phyloP scores from a whole-genome alignment of 441 rosid genomes.

The Bruguiera hainesii region DNA sequence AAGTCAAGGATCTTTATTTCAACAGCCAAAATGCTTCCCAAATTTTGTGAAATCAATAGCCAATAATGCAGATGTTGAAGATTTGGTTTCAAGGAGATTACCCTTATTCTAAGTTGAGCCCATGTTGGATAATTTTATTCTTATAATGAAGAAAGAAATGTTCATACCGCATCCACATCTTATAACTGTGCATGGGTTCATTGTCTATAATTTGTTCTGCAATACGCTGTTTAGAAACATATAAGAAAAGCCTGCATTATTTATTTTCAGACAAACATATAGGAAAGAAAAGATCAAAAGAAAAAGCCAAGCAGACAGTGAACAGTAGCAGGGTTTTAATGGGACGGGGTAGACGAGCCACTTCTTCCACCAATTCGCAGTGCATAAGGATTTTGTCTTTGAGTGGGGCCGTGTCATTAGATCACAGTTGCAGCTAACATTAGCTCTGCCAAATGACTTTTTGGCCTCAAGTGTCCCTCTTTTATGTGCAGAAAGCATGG shows the following conservation, averaged over 20 bases:
- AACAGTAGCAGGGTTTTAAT: constrained; percentile 1
- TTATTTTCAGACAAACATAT: constrained; percentile 6
- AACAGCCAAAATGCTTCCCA: too few species aligned
- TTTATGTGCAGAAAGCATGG: background rate
- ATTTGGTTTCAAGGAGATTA: too few species aligned
- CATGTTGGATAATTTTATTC: too few species aligned
- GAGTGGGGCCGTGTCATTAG: constrained; percentile 1
- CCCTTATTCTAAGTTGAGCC: too few species aligned
- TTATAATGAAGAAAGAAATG: too few species aligned
- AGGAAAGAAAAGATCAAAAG: constrained; percentile 25
- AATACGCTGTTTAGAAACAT: background rate
- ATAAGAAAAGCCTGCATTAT: background rate
- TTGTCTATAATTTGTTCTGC: too few species aligned
- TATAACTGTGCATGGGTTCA: too few species aligned
- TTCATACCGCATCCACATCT: too few species aligned
- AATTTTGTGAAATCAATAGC: too few species aligned
- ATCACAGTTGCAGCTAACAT: constrained; percentile 1
- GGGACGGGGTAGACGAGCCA: constrained; percentile 14
- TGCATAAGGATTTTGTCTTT: constrained; percentile 1
- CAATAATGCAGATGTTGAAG: too few species aligned
- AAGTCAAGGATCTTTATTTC: background rate
- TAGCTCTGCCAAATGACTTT: background rate
- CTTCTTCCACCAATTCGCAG: background rate
- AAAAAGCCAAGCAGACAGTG: constrained; percentile 23
- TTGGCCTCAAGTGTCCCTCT: background rate